These are phyloP conservation scores for Typha latifolia DNA, from an alignment of 176 grass and related monocot species.

Conservation along the genomic window DNA sequence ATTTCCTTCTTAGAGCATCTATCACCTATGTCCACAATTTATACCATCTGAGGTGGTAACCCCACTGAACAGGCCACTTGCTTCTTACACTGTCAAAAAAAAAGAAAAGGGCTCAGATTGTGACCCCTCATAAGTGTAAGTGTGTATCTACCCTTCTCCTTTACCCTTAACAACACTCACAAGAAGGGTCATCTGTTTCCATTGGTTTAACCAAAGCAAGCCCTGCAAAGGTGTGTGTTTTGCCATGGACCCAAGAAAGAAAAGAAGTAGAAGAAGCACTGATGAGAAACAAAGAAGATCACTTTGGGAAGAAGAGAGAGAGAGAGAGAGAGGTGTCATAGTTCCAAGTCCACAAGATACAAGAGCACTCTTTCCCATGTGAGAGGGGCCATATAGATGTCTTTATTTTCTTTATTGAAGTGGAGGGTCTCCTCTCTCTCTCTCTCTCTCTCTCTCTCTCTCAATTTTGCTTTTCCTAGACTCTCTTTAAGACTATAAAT, in stretches of 20 bases:
- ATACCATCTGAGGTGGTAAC: background rate
- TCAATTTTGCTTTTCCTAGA: background rate
- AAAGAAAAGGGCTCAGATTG: slow-evolving; percentile 1
- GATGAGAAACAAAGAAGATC: slow-evolving; percentile 25
- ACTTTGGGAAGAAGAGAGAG: slow-evolving; percentile 32
- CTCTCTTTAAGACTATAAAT: slow-evolving; percentile 3
- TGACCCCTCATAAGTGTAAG: slow-evolving; percentile 1
- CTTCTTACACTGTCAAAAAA: slow-evolving; percentile 8
- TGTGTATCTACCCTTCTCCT: background rate
- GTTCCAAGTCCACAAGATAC: slow-evolving; percentile 23
- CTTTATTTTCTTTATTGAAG: slow-evolving; percentile 13
- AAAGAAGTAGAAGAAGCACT: slow-evolving; percentile 19
- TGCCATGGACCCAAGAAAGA: slow-evolving; percentile 14
- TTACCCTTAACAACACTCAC: background rate
- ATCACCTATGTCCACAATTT: background rate
- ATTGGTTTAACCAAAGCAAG: slow-evolving; percentile 25
- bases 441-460: slow-evolving; percentile 10
- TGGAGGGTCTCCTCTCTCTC: background rate
- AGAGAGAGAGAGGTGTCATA: background rate
- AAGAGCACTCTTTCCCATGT: slow-evolving; percentile 52
- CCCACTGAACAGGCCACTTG: background rate
- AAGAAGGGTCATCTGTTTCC: slow-evolving; percentile 18
- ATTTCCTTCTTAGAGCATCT: background rate
- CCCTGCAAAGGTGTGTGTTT: slow-evolving; percentile 2
- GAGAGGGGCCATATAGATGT: slow-evolving; percentile 15